Evolutionary conservation across 257 asterid genomes (phyloP), one percentile per base, ranked within the genome.

Genomic region (Solanum chmielewskii): DNA sequence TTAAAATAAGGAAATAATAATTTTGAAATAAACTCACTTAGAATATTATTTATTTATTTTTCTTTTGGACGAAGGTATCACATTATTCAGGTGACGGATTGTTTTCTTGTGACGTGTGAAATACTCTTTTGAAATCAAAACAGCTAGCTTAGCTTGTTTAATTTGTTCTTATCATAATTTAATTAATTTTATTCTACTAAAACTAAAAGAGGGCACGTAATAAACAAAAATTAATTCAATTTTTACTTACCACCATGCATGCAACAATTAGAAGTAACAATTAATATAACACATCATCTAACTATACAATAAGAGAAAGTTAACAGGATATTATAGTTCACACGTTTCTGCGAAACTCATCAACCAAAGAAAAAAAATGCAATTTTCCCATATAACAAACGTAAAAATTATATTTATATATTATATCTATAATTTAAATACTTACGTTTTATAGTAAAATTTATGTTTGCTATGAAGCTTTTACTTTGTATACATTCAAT

Each of bases 321-420:
- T 39, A 39, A 23, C 12, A 75, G 20, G 20, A 11, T 11, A 21
- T 59, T 59, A 21, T 59, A 59, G 23, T 59, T 39, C 83, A 41
- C 83, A 11, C 68, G n/a, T 59, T 59, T 39, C 25, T 39, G 6
- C 41, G 16, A 39, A 39, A 39, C 82, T 39, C 52, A 6, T 11
- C 52, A 5, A 74, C 82, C 31, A 74, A 74, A 11, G 20, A 39
- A 74, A 74, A 74, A 74, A 39, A 3, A 7, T 35, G 7, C 7
- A 1, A 5, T 0, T 35, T 35, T 35, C 1, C 0, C 7, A 1
- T 35, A 35, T 35, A 35, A 0, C 0, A 5, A 35, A 35, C 1
- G 0, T 35, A 35, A 35, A 35, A 35, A 35, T 35, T 35, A 5
- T 35, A 35, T 35, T 4, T 35, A 4, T 35, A 35, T 35, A 5